Percentiles rank a stretch among this genome's conserved stretches.
phyloP scores from a whole-genome alignment of 2,329 filamentous ascomycete genomes.

The Orbilia oligospora region DNA sequence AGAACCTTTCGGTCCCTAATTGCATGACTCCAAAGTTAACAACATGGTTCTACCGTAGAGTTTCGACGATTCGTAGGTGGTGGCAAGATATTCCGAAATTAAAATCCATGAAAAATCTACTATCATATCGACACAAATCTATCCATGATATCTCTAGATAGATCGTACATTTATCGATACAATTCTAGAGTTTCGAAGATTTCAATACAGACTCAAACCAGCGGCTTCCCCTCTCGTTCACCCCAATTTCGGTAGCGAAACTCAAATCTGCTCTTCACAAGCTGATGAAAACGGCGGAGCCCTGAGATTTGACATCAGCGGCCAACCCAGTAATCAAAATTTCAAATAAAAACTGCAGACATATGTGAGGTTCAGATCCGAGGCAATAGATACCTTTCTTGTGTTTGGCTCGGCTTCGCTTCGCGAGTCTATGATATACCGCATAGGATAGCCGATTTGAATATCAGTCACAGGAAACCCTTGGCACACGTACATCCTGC shows the following conservation, averaged over 20 bases:
- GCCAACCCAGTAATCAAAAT: neutral
- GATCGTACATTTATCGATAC: no score
- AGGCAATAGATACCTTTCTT: slow-evolving; percentile 1
- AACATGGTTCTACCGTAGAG: no score
- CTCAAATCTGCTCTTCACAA: neutral
- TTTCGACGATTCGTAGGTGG: no score
- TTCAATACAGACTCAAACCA: slow-evolving; percentile 8
- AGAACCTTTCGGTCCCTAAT: no score
- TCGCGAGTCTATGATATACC: neutral
- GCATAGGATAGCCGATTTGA: slow-evolving; percentile 13
- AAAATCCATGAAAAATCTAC: no score
- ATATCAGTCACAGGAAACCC: slow-evolving; percentile 13
- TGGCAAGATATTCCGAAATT: no score
- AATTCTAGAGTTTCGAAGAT: no score
- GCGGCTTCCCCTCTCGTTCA: neutral
- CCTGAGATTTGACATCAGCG: slow-evolving; percentile 16
- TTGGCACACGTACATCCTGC: slow-evolving; percentile 18
- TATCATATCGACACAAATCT: no score
- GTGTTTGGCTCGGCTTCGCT: slow-evolving; percentile 4
- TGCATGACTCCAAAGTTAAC: no score
- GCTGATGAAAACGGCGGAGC: slow-evolving; percentile 12
- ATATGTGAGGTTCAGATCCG: neutral
- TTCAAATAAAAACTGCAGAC: no score
- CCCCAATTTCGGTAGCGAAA: slow-evolving; percentile 24
- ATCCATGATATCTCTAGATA: no score